Percentiles rank a stretch among this genome's conserved stretches.
Evolutionary conservation across 768 basidiomycete species (phyloP).

Genomic region (Boletus rufocinnamomeus): DNA sequence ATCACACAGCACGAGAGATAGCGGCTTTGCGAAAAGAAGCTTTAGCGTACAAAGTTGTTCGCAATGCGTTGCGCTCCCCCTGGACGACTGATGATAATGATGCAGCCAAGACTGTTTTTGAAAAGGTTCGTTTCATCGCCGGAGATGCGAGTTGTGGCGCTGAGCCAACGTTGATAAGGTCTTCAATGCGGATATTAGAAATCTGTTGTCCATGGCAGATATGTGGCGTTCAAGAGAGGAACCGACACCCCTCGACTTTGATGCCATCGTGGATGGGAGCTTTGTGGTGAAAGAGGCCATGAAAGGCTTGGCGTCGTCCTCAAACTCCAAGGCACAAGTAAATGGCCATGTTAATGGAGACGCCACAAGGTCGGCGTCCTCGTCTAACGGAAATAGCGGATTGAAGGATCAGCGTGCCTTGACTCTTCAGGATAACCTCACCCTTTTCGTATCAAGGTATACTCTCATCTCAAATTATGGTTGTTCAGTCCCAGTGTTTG

Average conservation of each 20-base stretch:
- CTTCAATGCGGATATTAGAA: conserved; percentile 83
- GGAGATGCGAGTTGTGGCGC: neutral
- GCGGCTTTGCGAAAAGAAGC: conserved; percentile 88
- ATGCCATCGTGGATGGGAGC: conserved; percentile 64
- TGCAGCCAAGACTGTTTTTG: conserved; percentile 74
- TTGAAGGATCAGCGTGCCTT: conserved; percentile 85
- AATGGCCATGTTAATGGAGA: conserved; percentile 32
- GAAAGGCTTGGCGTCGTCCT: conserved; percentile 14
- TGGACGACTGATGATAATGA: conserved; percentile 39
- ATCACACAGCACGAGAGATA: conserved; percentile 77
- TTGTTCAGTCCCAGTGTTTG: conserved; percentile 3
- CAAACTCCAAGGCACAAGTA: conserved; percentile 20
- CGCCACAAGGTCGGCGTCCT: neutral
- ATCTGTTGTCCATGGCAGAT: conserved; percentile 89
- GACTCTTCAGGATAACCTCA: conserved; percentile 76
- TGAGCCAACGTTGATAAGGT: conserved; percentile 52
- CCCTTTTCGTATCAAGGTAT: conserved; percentile 85
- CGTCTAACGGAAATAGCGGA: conserved; percentile 28
- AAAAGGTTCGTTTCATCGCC: conserved; percentile 60
- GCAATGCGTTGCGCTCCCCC: conserved; percentile 59
- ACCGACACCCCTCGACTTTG: conserved; percentile 82
- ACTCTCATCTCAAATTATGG: neutral
- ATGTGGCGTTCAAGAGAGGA: conserved; percentile 96
- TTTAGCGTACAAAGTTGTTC: conserved; percentile 80
- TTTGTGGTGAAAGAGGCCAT: conserved; percentile 48